phyloP scores from a whole-genome alignment of 306 rosid genomes.

The Cucurbita argyrosperma region DNA sequence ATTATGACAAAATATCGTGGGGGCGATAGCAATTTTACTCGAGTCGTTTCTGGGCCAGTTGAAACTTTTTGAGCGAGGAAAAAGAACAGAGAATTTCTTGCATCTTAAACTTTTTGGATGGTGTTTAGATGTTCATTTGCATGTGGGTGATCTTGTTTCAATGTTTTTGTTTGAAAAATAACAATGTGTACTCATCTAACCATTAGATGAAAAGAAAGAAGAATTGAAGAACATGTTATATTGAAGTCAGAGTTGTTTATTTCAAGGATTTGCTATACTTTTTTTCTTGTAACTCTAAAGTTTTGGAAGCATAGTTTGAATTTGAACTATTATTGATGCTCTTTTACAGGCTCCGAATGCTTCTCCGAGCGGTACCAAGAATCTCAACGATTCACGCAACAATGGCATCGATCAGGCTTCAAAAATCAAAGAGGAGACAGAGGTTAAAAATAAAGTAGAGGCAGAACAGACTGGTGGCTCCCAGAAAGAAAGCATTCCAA shows the following conservation, averaged over 20 bases:
- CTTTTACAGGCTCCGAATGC: slow-evolving; percentile 33
- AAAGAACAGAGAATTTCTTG: not conserved
- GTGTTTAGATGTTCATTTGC: not conserved
- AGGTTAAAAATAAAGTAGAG: slow-evolving; percentile 19
- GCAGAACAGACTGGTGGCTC: slow-evolving; percentile 21
- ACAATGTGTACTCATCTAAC: not conserved
- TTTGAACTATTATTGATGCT: slow-evolving; percentile 2
- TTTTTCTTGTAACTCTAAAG: not conserved
- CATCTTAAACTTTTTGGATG: not conserved
- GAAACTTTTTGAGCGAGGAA: not conserved
- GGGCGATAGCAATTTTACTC: not conserved
- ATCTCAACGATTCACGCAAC: slow-evolving; percentile 9
- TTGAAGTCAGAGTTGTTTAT: not conserved
- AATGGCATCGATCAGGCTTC: slow-evolving; percentile 1
- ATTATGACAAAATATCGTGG: not conserved
- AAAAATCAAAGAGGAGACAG: slow-evolving; percentile 23
- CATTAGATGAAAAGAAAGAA: not conserved
- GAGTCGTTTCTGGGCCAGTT: not conserved
- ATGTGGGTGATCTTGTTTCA: not conserved
- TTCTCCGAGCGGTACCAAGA: slow-evolving; percentile 16
- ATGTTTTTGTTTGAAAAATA: not conserved
- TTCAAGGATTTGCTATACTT: not conserved
- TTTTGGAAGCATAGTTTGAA: slow-evolving; percentile 3
- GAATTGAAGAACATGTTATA: not conserved
- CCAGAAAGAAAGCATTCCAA: slow-evolving; percentile 39